Conservation (phyloP, 2,329 filamentous ascomycete genomes). For the Chaetomium sp. region DNA sequence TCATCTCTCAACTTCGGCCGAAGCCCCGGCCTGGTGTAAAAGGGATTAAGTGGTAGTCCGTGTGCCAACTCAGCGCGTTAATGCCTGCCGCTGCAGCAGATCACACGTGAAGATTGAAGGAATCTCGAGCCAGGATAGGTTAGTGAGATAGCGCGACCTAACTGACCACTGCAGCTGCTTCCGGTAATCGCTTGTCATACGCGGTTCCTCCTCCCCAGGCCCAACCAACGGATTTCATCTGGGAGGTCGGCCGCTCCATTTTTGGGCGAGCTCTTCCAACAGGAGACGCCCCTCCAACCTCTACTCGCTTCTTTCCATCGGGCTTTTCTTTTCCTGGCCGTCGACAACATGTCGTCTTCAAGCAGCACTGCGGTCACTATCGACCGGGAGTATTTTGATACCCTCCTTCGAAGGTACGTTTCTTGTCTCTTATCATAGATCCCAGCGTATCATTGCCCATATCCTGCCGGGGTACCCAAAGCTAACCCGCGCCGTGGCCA, state of each 20-base stretch:
- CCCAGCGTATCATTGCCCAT: not conserved
- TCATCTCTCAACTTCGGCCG: not conserved
- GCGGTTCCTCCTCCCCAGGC: slow-evolving; percentile 15
- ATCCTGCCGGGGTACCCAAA: slow-evolving; percentile 12
- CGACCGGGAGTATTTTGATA: slow-evolving; percentile 62
- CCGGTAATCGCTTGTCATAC: slow-evolving; percentile 9
- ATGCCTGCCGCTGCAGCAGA: slow-evolving; percentile 4
- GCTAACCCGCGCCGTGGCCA: slow-evolving; percentile 23
- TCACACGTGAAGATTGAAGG: slow-evolving; percentile 11
- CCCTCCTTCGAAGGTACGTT: slow-evolving; percentile 62
- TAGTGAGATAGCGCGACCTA: slow-evolving; percentile 14
- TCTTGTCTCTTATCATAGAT: not conserved
- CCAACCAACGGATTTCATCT: slow-evolving; percentile 15
- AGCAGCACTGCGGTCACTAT: slow-evolving; percentile 52
- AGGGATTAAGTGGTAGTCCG: slow-evolving; percentile 15
- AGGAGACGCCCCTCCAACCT: slow-evolving; percentile 5
- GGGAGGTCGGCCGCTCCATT: slow-evolving; percentile 14
- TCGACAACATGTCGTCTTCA: slow-evolving; percentile 30
- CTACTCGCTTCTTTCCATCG: slow-evolving; percentile 30
- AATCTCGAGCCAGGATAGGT: slow-evolving; percentile 13
- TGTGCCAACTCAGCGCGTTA: slow-evolving; percentile 8
- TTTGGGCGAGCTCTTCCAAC: slow-evolving; percentile 21
- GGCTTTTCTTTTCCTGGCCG: slow-evolving; percentile 23
- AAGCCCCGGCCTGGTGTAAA: not conserved
- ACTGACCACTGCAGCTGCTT: slow-evolving; percentile 13